These are phyloP conservation scores for Boletus tylopilopsis DNA, from an alignment of 768 basidiomycete species.

Conservation along the genomic window DNA sequence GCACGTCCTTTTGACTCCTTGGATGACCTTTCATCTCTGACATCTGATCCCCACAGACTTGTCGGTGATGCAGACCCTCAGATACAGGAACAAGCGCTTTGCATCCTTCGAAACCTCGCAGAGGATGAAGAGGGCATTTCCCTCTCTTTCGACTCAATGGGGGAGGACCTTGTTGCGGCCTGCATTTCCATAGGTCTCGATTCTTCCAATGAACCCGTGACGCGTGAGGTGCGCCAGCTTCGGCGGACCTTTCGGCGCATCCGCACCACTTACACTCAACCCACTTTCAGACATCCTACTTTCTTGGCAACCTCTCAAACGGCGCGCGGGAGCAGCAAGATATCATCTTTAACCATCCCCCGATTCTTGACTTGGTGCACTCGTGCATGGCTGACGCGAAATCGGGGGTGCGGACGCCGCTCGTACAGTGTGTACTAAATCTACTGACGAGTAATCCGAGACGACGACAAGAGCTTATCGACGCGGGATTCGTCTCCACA, in stretches of 20 bases:
- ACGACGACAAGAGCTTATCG: constrained; percentile 37
- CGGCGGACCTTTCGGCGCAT: no score
- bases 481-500: constrained; percentile 44
- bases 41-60: constrained; percentile 37
- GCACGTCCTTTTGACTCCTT: constrained; percentile 37
- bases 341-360: constrained; percentile 47
- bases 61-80: constrained; percentile 49
- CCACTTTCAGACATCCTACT: constrained; percentile 45
- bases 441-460: constrained; percentile 44
- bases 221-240: constrained; percentile 45
- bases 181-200: constrained; percentile 48
- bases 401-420: constrained; percentile 55
- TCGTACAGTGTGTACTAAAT: constrained; percentile 55
- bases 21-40: neutral
- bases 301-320: constrained; percentile 69
- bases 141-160: constrained; percentile 54
- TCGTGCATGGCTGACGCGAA: constrained; percentile 56
- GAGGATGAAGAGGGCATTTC: constrained; percentile 63
- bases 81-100: constrained; percentile 70
- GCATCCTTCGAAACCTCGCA: constrained; percentile 63
- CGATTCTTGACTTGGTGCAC: constrained; percentile 53
- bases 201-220: constrained; percentile 50
- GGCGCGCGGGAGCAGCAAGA: constrained; percentile 48
- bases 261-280: neutral
- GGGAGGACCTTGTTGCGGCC: constrained; percentile 41